These are phyloP conservation scores for Cryptomeria japonica DNA, from an alignment of 75 land plant genomes.

Conservation along the genomic window DNA sequence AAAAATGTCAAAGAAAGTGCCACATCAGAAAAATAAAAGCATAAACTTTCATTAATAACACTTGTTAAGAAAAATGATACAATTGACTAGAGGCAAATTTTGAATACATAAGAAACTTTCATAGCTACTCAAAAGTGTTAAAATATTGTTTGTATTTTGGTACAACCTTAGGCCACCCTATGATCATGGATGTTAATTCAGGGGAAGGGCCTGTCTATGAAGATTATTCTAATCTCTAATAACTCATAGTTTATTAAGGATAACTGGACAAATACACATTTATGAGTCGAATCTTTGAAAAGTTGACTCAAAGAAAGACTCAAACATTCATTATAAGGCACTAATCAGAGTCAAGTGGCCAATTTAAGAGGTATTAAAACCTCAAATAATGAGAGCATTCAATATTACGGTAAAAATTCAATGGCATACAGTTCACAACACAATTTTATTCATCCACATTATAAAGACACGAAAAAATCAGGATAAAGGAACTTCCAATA, in stretches of 20 bases:
- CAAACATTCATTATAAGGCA: neutral
- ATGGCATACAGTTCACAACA: neutral
- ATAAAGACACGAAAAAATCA: neutral
- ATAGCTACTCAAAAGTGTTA: neutral
- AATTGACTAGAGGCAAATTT: neutral
- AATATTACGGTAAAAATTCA: neutral
- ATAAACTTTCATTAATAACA: neutral
- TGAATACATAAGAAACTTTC: neutral
- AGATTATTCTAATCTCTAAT: neutral
- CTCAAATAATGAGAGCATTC: neutral
- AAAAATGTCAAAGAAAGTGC: constrained; percentile 17
- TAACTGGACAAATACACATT: neutral
- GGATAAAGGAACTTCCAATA: neutral
- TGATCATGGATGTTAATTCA: neutral
- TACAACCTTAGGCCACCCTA: neutral
- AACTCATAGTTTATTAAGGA: neutral
- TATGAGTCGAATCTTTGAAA: neutral
- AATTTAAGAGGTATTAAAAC: neutral
- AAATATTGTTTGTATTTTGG: neutral
- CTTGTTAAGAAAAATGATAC: neutral
- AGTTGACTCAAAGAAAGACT: neutral
- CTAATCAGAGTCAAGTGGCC: neutral
- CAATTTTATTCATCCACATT: neutral
- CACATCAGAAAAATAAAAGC: constrained; percentile 3
- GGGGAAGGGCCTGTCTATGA: neutral